Evolutionary conservation across 2,329 filamentous ascomycete species (phyloP), one percentile per base, ranked within the genome.

Genomic region (Didymella glomerata): DNA sequence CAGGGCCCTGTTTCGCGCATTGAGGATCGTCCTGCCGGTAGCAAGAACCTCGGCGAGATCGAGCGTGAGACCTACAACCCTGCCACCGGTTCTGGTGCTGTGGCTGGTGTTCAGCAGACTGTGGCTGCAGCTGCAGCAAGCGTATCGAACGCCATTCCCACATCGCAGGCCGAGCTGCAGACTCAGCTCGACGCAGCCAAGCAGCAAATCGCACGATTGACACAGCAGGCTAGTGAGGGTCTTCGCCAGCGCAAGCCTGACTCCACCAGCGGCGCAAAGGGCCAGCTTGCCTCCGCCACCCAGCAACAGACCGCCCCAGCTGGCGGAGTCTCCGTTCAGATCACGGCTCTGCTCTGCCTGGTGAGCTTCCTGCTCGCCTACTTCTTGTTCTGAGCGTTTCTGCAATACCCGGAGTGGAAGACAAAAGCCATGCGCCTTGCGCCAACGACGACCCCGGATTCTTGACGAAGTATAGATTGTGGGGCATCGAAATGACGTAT

Each of bases 291-390:
- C 79, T 77, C 80, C 81, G 68, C 82, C 81, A 62, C 83, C 81
- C 74, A 84, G 80, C 67, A 79, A 44, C 77, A 79, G 54, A 78
- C 85, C 77, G 76, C 88, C 79, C 66, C 80, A 41, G 77, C 81
- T 20, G 88, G 93, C 68, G 94, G 95, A 22, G 94, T 99, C 3
- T 89, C 95, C 0, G 87, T 99, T 48, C 90, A 94, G 77, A 86
- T 94, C 63, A 91, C 91, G 44, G 94, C 95, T 22, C 82, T 87
- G 22, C 82, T 99, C 42, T 97, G 93, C 76, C 82, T 99, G 70
- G 71, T 96, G 64, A 93, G 92, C 82, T 99, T 99, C 82, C 80
- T 99, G 74, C 85, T 98, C 69, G 95, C 93, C 54, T 99, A 97
- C 80, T 87, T 98, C 78, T 93, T 99, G 83, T 99, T 99, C 80